phyloP scores from a whole-genome alignment of 805 yeast species.

The Myxozyma melibiosi region DNA sequence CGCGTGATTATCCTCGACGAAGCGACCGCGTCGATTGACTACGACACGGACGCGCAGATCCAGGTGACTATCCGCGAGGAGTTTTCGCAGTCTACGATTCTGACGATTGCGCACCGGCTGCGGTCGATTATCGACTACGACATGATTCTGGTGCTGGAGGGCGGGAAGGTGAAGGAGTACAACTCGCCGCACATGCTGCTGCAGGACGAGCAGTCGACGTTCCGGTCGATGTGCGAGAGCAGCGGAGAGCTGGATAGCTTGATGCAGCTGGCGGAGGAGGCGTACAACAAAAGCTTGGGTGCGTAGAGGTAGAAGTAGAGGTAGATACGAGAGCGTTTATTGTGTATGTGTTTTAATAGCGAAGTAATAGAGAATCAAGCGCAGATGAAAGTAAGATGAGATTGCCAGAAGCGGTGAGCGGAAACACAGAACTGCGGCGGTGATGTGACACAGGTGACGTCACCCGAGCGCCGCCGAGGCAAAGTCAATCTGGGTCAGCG shows the following conservation, averaged over 20 bases:
- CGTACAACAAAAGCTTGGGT: constrained; percentile 6
- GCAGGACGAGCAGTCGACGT: constrained; percentile 52
- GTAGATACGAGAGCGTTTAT: no score
- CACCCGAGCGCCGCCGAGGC: background rate
- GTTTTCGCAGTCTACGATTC: constrained; percentile 67
- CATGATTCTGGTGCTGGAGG: constrained; percentile 75
- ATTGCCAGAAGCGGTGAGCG: no score
- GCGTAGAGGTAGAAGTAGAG: background rate
- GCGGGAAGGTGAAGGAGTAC: constrained; percentile 72
- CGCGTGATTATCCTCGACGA: constrained; percentile 76
- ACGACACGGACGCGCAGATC: constrained; percentile 77
- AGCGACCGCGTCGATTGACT: constrained; percentile 72
- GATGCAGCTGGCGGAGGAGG: constrained; percentile 62
- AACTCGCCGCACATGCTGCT: constrained; percentile 68
- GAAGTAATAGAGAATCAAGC: no score
- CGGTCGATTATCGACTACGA: constrained; percentile 72
- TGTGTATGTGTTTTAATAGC: no score
- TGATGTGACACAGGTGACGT: background rate
- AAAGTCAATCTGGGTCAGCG: background rate
- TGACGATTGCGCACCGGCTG: constrained; percentile 85
- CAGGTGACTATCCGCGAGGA: constrained; percentile 71
- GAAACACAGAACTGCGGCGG: constrained; percentile 8
- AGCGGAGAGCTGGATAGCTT: constrained; percentile 88
- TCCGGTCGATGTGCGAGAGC: constrained; percentile 75
- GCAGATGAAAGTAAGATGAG: no score